Evolutionary conservation across 2,329 filamentous ascomycete genomes (phyloP), one percentile per base, ranked within the genome.

Genomic region (Beauveria sp.): DNA sequence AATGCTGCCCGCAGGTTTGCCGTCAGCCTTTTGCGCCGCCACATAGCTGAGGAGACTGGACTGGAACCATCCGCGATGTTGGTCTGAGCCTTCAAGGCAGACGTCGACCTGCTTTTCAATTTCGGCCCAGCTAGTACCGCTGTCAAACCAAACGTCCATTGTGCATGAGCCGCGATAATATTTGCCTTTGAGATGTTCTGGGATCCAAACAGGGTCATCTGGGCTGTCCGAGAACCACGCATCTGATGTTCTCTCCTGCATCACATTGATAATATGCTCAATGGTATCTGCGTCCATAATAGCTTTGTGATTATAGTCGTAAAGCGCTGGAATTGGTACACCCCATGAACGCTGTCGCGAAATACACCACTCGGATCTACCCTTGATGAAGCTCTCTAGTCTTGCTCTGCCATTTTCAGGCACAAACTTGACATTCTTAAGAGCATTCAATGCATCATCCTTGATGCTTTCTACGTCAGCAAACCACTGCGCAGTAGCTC

Each of bases 81-180:
- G 95, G 73, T 99, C 95, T 3, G 89, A 90, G 38, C 95, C 95
- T 76, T 99, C 95, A 3, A 98, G 83, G 71, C 96, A 98, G 26
- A 98, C 83, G 72, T 99, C 92, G 0, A 91, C 91, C 26, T 72
- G 87, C 31, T 72, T 70, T 9, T 73, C 67, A 31, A 77, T 79
- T 70, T 84, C 80, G 4, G 80, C 89, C 95, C 95, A 99, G 70
- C 91, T 96, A 55, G 90, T 96, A 6, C 95, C 95, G 66, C 95
- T 98, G 73, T 99, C 95, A 68, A 99, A 99, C 95, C 95, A 99
- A 10, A 99, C 95, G 73, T 99, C 95, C 95, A 99, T 99, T 0
- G 95, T 99, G 70, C 99, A 95, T 49, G 81, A 90, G 16, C 93
- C 93, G 65, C 95, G 88, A 53, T 83, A 79, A 70, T 88, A 95